A percentile compares a stretch with the other conserved stretches of the same genome.
Evolutionary conservation across 2,329 filamentous ascomycete species (phyloP).

Genomic region (Tolypocladium inflatum): DNA sequence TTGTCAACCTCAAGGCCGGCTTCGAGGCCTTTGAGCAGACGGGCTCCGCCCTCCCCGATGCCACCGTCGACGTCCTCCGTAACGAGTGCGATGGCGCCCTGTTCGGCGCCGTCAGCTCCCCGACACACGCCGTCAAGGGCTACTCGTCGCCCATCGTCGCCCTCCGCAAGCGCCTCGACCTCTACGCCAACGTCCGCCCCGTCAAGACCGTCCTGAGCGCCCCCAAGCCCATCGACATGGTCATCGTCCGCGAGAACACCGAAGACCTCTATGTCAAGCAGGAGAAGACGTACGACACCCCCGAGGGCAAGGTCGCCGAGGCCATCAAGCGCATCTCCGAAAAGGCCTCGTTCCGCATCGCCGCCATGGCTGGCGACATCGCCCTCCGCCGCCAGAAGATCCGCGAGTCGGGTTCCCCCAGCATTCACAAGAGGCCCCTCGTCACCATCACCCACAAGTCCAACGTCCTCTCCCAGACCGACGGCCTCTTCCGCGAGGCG

Average conservation of each 20-base stretch:
- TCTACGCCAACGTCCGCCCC: conserved; percentile 95
- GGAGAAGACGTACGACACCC: conserved; percentile 70
- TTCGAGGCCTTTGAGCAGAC: conserved; percentile 90
- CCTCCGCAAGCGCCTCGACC: conserved; percentile 85
- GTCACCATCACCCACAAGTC: conserved; percentile 98
- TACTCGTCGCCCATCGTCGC: conserved; percentile 97
- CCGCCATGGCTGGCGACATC: conserved; percentile 90
- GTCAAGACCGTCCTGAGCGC: conserved; percentile 73
- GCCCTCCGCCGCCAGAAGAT: conserved; percentile 78
- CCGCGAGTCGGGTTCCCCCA: conserved; percentile 46
- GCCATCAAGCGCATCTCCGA: conserved; percentile 96
- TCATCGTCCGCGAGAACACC: conserved; percentile 98
- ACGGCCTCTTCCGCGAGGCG: conserved; percentile 85
- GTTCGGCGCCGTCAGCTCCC: conserved; percentile 92
- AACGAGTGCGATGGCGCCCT: conserved; percentile 91
- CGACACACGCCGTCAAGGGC: conserved; percentile 79
- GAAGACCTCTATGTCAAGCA: conserved; percentile 98
- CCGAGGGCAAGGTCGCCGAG: conserved; percentile 80
- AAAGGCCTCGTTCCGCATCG: conserved; percentile 75
- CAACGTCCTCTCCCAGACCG: conserved; percentile 93
- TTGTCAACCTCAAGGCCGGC: conserved; percentile 85
- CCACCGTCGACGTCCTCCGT: conserved; percentile 81
- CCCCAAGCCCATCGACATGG: conserved; percentile 73
- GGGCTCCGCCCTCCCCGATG: conserved; percentile 78
- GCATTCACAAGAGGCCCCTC: conserved; percentile 59